A percentile compares a stretch with the other conserved stretches of the same genome.
These are phyloP conservation scores for Starmerella riodocensis DNA, from an alignment of 805 yeast species.

Conservation along the genomic window DNA sequence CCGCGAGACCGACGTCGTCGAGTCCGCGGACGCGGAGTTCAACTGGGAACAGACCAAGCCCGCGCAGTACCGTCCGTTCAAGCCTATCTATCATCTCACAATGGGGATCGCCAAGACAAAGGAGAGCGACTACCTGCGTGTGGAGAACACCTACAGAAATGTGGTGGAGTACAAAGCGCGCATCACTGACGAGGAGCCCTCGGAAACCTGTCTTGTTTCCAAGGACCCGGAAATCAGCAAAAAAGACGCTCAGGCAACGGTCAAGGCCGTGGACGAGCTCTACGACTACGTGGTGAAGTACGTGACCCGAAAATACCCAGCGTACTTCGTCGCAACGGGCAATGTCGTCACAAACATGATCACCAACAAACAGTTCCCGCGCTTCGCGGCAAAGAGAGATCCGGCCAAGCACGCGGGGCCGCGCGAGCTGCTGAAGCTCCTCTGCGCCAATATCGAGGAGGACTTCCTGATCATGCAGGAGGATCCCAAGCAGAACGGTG, in stretches of 20 bases:
- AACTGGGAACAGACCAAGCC: conserved; percentile 10
- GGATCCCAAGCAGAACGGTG: conserved; percentile 11
- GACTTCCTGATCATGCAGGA: conserved; percentile 39
- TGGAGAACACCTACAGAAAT: conserved; percentile 40
- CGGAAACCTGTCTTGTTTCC: conserved; percentile 12
- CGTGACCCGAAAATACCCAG: conserved; percentile 40
- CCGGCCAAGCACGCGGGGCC: not conserved
- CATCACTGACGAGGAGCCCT: conserved; percentile 4
- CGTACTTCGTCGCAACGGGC: conserved; percentile 31
- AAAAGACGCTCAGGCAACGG: conserved; percentile 20
- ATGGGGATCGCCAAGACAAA: conserved; percentile 44
- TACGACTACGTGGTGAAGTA: conserved; percentile 35
- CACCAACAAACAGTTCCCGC: conserved; percentile 12
- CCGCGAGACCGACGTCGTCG: conserved; percentile 10
- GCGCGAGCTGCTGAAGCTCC: conserved; percentile 13
- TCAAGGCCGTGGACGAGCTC: conserved; percentile 36
- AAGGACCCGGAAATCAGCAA: conserved; percentile 3
- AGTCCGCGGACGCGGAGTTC: conserved; percentile 6
- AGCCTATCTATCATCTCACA: conserved; percentile 44
- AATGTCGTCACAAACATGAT: conserved; percentile 20
- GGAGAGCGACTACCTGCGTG: conserved; percentile 43
- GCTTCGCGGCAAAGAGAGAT: conserved; percentile 11
- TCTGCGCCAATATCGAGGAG: conserved; percentile 39
- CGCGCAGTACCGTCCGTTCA: conserved; percentile 42
- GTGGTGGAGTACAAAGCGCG: conserved; percentile 28